Evolutionary conservation across 2,329 filamentous ascomycete genomes (phyloP), one percentile per base, ranked within the genome.

Genomic region (Arachnomyces sp.): DNA sequence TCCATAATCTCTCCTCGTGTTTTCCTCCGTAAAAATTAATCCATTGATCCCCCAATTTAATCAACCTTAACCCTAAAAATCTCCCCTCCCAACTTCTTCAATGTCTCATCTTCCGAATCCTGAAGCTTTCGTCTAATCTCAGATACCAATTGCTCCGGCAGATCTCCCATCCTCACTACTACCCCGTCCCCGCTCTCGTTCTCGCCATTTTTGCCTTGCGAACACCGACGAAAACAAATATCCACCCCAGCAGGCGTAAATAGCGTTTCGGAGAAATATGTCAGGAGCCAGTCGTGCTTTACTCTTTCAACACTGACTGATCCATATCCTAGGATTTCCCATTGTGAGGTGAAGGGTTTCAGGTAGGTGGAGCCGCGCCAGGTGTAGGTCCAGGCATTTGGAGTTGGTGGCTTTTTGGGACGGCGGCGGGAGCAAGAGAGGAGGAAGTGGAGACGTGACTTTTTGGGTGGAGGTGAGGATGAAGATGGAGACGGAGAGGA

Each of bases 161-260:
- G 12, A 15, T 35, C 33, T 14, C 28, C 12, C 33, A 17, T 35
- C 7, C 15, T 7, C 17, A 7, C 13, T 34, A 34, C 31, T 17
- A 12, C 33, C 11, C 17, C 16, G 17, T 33, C 36, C 61, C 65
- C 30, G 80, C 70, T 39, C 78, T 76, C 55, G 67, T 72, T 42
- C 73, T 65, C 40, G 70, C 73, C 47, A 86, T 48, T 0, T 84
- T 83, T 46, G 72, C 74, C 38, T 25, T 5, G 9, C 21, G 21
- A 25, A 25, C 5, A 25, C 21, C 73, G 69, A 50, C 83, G 72
- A 34, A 77, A 80, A 60, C 90, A 92, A 7, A 93, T 62, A 62
- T 94, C 87, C 21, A 94, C 54, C 0, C 87, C 87, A 42, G 86
- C 84, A 47, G 83, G 82, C 5, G 86, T 92, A 52, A 94, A 93